Conservation (phyloP, 495 filamentous ascomycete genomes). For the Articulospora tetracladia region DNA sequence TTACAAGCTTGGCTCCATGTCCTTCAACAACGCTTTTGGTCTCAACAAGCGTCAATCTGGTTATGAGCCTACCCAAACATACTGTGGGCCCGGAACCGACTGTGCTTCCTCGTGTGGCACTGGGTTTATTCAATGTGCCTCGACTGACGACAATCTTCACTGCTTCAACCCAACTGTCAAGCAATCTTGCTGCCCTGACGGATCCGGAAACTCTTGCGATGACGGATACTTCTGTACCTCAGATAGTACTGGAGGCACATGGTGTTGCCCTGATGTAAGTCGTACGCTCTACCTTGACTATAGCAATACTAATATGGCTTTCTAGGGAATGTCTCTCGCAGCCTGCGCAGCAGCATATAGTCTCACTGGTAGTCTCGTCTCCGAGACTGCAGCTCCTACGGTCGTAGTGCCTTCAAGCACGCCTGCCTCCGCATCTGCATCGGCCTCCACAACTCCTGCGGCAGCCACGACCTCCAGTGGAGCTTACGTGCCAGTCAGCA, state of each 20-base stretch:
- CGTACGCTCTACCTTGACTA: not conserved
- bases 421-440: not conserved
- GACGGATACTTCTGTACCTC: conserved; percentile 16
- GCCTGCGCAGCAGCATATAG: conserved; percentile 11
- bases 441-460: not conserved
- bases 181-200: conserved; percentile 18
- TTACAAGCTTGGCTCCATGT: conserved; percentile 13
- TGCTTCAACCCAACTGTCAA: conserved; percentile 13
- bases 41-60: conserved; percentile 15
- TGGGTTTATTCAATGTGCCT: conserved; percentile 11
- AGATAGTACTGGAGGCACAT: conserved; percentile 12
- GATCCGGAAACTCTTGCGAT: conserved; percentile 16
- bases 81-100: conserved; percentile 11
- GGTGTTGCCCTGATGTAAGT: conserved; percentile 19
- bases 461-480: not conserved
- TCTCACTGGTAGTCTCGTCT: conserved; percentile 12
- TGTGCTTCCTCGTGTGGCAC: conserved; percentile 15
- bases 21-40: conserved; percentile 12
- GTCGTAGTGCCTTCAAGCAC: not conserved
- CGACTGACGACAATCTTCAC: conserved; percentile 9
- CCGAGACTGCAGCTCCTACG: conserved; percentile 5
- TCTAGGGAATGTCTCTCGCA: conserved; percentile 16
- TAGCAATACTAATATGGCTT: not conserved
- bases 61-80: conserved; percentile 13
- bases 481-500: not conserved